phyloP scores from a whole-genome alignment of 2,329 filamentous ascomycete species.

The Aspergillus texensis region DNA sequence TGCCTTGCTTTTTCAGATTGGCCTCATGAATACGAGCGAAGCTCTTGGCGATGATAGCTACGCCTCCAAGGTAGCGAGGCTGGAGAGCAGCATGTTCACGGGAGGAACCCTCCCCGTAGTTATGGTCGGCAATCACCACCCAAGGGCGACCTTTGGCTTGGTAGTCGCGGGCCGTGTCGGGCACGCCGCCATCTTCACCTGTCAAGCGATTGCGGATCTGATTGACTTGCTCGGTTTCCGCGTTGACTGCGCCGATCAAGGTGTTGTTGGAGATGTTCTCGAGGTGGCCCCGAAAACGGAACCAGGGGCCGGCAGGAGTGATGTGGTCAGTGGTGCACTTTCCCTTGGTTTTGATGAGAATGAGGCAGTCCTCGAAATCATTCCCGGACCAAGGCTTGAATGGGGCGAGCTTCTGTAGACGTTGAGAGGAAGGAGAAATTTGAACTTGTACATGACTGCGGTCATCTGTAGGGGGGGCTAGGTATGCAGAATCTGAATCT shows the following conservation, averaged over 20 bases:
- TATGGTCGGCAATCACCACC: conserved; percentile 99
- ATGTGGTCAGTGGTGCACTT: too few species aligned
- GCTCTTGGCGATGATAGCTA: conserved; percentile 88
- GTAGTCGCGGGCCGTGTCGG: conserved; percentile 94
- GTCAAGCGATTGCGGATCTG: conserved; percentile 91
- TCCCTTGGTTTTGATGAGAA: conserved; percentile 89
- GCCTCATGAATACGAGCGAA: conserved; percentile 99
- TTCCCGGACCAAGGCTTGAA: conserved; percentile 92
- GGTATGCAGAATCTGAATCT: too few species aligned
- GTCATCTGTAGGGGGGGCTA: too few species aligned
- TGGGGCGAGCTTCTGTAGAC: conserved; percentile 86
- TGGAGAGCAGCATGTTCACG: conserved; percentile 95
- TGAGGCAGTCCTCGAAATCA: conserved; percentile 79
- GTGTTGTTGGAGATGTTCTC: conserved; percentile 99
- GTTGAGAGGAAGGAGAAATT: conserved; percentile 86
- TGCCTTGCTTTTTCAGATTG: conserved; percentile 99
- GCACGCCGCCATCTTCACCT: conserved; percentile 82
- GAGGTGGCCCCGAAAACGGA: conserved; percentile 97
- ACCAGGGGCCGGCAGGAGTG: conserved; percentile 55
- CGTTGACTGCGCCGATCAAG: conserved; percentile 96
- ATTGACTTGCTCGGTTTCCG: conserved; percentile 95
- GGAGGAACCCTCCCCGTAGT: conserved; percentile 97
- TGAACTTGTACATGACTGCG: conserved; percentile 67
- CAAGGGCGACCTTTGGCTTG: conserved; percentile 95
- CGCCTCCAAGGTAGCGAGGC: conserved; percentile 88